These are phyloP conservation scores for Colletotrichum theobromicola DNA, from an alignment of 2,329 filamentous ascomycete species.

Conservation along the genomic window DNA sequence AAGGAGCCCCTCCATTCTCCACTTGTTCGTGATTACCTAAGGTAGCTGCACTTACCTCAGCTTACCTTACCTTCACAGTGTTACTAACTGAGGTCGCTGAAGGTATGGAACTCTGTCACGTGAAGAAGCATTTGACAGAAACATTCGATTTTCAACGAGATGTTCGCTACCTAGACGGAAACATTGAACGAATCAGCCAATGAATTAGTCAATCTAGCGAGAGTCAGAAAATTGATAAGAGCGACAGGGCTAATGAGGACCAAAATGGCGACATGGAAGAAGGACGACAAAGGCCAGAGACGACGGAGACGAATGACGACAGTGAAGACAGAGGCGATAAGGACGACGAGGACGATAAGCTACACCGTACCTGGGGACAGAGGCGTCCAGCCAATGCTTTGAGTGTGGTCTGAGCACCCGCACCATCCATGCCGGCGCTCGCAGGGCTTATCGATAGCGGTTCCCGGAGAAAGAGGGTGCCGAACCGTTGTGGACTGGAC, in stretches of 20 bases:
- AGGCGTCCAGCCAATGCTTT: neutral
- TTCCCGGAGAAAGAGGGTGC: slow-evolving; percentile 16
- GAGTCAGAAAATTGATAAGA: no score
- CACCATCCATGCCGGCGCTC: neutral
- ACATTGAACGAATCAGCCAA: neutral
- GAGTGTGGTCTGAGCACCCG: slow-evolving; percentile 1
- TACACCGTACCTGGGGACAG: no score
- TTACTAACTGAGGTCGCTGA: no score
- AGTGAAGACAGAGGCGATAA: neutral
- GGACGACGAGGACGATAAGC: no score
- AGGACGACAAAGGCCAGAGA: no score
- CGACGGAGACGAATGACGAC: neutral
- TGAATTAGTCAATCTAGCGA: no score
- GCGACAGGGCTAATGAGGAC: neutral
- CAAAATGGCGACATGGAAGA: neutral
- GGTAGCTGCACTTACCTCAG: neutral
- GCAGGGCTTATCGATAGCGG: slow-evolving; percentile 19
- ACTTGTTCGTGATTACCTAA: neutral
- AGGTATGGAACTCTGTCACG: no score
- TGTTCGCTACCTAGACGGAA: neutral
- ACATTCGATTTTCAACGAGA: no score
- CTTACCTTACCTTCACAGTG: no score
- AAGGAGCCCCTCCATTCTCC: neutral
- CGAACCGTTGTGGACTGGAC: neutral
- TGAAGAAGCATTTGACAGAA: neutral